These are phyloP conservation scores for Limtongia smithiae DNA, from an alignment of 805 yeast species.

Conservation along the genomic window DNA sequence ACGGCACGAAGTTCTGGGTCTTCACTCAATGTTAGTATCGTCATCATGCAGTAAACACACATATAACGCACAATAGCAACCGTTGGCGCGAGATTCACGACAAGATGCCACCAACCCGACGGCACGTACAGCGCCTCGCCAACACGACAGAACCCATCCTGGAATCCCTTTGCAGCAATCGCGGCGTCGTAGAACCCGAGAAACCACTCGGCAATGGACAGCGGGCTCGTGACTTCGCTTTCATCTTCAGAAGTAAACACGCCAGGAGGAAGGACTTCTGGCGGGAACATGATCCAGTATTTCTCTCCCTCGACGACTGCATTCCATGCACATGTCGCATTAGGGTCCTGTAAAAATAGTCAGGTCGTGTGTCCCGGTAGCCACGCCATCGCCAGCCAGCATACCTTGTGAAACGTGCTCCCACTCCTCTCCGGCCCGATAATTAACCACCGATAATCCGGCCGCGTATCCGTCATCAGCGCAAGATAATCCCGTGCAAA, in stretches of 20 bases:
- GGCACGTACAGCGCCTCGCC: constrained; percentile 89
- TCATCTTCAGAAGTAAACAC: constrained; percentile 63
- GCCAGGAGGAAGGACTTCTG: constrained; percentile 75
- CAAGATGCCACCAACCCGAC: constrained; percentile 97
- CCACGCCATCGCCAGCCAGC: background rate
- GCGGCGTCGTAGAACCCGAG: constrained; percentile 76
- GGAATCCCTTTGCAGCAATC: constrained; percentile 44
- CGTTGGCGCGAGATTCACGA: constrained; percentile 73
- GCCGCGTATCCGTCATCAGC: constrained; percentile 53
- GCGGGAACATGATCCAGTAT: constrained; percentile 62
- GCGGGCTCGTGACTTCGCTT: constrained; percentile 85
- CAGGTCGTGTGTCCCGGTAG: background rate
- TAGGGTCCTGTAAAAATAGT: constrained; percentile 55
- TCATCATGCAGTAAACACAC: background rate
- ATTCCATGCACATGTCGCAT: constrained; percentile 89
- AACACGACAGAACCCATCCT: constrained; percentile 69
- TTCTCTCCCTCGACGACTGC: constrained; percentile 37
- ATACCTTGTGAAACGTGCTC: constrained; percentile 74
- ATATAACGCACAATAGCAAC: constrained; percentile 52
- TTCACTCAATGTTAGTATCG: background rate
- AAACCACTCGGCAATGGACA: constrained; percentile 92
- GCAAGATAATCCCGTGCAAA: constrained; percentile 46
- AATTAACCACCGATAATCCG: constrained; percentile 91
- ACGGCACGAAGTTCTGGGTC: constrained; percentile 85
- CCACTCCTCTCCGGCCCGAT: constrained; percentile 81